Conservation (phyloP, 2,329 filamentous ascomycete species). For the Tolypocladium ophioglossoides region DNA sequence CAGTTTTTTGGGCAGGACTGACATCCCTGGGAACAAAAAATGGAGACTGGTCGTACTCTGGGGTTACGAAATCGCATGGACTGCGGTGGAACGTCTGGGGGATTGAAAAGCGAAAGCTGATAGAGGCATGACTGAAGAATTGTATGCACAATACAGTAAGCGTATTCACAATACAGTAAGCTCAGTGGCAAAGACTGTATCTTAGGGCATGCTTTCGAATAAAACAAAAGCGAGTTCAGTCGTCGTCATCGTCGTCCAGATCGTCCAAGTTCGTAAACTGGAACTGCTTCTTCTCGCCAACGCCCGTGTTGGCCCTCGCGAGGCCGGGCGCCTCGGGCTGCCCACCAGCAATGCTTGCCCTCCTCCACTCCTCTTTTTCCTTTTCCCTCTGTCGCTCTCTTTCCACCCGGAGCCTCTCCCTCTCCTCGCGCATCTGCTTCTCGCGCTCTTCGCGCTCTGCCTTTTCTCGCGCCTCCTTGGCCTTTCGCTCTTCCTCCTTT, state of each 20-base stretch:
- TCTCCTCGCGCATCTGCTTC: constrained; percentile 26
- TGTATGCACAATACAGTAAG: neutral
- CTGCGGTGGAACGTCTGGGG: neutral
- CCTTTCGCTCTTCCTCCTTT: constrained; percentile 38
- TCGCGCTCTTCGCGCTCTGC: constrained; percentile 35
- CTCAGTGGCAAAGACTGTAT: neutral
- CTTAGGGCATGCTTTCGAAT: neutral
- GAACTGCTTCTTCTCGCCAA: constrained; percentile 40
- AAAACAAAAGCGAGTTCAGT: neutral
- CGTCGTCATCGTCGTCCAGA: constrained; percentile 33
- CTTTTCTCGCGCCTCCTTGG: constrained; percentile 35
- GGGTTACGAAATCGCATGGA: neutral
- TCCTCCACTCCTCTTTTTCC: constrained; percentile 30
- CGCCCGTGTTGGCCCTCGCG: constrained; percentile 13
- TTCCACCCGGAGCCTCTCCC: constrained; percentile 28
- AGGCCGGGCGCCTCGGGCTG: constrained; percentile 13
- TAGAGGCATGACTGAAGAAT: neutral
- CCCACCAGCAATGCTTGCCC: constrained; percentile 22
- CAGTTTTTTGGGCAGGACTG: neutral
- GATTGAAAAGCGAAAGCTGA: neutral
- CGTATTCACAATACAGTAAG: neutral
- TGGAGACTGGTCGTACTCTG: neutral
- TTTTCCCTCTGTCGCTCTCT: constrained; percentile 31
- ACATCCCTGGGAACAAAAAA: neutral
- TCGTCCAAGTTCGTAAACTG: constrained; percentile 44